Conservation (phyloP, 1,284 basidiomycete genomes). For the Heterobasidion parviporum region DNA sequence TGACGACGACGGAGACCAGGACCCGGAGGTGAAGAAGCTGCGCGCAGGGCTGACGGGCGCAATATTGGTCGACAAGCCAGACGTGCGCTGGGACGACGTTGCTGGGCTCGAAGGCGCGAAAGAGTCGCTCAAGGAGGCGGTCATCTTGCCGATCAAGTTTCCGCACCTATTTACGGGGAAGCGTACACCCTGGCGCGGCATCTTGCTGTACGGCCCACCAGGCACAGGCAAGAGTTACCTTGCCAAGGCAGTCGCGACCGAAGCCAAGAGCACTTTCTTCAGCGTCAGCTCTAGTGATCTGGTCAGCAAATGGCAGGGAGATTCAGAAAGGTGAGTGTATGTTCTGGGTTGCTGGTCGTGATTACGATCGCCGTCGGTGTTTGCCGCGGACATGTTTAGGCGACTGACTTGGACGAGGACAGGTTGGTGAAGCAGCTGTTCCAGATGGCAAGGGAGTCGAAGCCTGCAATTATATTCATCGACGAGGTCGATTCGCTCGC, state of each 20-base stretch:
- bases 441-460: slow-evolving; percentile 91
- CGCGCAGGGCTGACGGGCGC: slow-evolving; percentile 83
- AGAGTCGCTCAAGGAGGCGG: slow-evolving; percentile 94
- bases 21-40: slow-evolving; percentile 94
- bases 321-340: slow-evolving; percentile 78
- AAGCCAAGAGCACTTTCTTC: slow-evolving; percentile 98
- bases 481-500: slow-evolving; percentile 98
- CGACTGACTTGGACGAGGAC: background rate
- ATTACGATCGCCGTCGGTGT: background rate
- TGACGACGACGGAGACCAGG: slow-evolving; percentile 71
- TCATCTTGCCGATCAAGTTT: slow-evolving; percentile 98
- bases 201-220: slow-evolving; percentile 92
- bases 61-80: slow-evolving; percentile 90
- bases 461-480: slow-evolving; percentile 98
- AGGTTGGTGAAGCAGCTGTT: slow-evolving; percentile 97
- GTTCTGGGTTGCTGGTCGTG: background rate
- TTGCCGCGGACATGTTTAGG: background rate
- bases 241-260: slow-evolving; percentile 97
- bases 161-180: slow-evolving; percentile 98
- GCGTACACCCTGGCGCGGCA: slow-evolving; percentile 94
- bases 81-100: slow-evolving; percentile 98
- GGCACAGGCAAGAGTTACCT: slow-evolving; percentile 94
- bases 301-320: slow-evolving; percentile 99
- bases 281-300: slow-evolving; percentile 93
- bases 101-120: slow-evolving; percentile 94